A percentile compares a stretch with the other conserved stretches of the same genome.
phyloP scores from a whole-genome alignment of 768 basidiomycete species.

The Panellus pusillus region DNA sequence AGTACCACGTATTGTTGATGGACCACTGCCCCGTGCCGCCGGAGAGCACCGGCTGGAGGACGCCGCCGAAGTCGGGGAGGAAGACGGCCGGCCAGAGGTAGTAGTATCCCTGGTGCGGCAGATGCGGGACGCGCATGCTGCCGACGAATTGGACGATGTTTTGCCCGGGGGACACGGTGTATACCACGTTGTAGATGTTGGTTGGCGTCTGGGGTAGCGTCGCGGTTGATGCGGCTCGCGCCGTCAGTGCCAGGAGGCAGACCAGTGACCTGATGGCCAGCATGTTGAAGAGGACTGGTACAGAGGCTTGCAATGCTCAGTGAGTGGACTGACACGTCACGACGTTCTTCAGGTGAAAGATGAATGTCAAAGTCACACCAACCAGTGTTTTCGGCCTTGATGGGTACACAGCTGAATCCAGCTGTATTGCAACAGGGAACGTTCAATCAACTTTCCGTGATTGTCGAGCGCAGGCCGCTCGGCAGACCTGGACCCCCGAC shows the following conservation, averaged over 20 bases:
- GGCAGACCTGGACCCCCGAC: too few relatives aligned
- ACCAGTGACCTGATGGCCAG: background rate
- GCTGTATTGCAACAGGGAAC: too few relatives aligned
- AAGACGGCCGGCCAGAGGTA: constrained; percentile 12
- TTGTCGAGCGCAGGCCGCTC: too few relatives aligned
- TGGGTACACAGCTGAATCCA: too few relatives aligned
- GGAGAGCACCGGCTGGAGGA: constrained; percentile 13
- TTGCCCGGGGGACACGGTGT: constrained; percentile 4
- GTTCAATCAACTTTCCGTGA: too few relatives aligned
- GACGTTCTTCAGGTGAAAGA: too few relatives aligned
- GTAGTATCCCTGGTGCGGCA: constrained; percentile 8
- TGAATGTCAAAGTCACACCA: too few relatives aligned
- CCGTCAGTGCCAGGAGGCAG: constrained; percentile 5
- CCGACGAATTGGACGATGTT: constrained; percentile 11
- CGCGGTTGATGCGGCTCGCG: background rate
- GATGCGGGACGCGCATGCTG: constrained; percentile 9
- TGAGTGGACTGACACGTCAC: too few relatives aligned
- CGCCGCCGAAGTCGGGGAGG: constrained; percentile 9
- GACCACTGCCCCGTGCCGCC: constrained; percentile 11
- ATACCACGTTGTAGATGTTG: constrained; percentile 9
- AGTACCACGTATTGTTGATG: constrained; percentile 14
- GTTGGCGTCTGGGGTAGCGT: constrained; percentile 11
- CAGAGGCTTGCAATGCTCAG: too few relatives aligned
- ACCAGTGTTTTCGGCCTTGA: too few relatives aligned
- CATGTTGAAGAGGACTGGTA: constrained; percentile 1